Percentiles rank a stretch among this genome's conserved stretches.
Evolutionary conservation across 2,329 filamentous ascomycete genomes (phyloP).

Genomic region (Stagonosporopsis chrysanthemi): DNA sequence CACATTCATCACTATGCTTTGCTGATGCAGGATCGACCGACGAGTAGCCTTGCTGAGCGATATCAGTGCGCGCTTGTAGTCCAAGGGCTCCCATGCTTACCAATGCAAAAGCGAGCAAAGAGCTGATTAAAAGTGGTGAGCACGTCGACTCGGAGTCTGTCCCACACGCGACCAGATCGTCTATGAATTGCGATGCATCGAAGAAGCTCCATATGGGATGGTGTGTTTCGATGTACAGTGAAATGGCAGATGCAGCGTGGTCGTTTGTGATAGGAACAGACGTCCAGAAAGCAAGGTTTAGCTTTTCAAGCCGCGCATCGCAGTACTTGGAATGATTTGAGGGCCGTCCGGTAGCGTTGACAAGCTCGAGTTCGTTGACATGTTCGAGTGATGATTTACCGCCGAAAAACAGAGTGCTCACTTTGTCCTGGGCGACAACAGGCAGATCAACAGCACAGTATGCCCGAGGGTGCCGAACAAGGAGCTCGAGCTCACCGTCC

Average conservation of each 20-base stretch:
- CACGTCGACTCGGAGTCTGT: constrained; percentile 11
- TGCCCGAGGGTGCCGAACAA: constrained; percentile 20
- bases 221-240: constrained; percentile 22
- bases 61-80: not conserved
- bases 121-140: constrained; percentile 18
- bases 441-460: constrained; percentile 18
- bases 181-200: constrained; percentile 20
- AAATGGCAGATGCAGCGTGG: constrained; percentile 20
- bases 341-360: not conserved
- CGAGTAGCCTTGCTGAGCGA: constrained; percentile 14
- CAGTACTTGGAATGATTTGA: constrained; percentile 13
- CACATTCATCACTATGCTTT: constrained; percentile 14
- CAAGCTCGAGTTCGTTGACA: constrained; percentile 1
- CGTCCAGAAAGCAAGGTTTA: constrained; percentile 23
- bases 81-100: constrained; percentile 3
- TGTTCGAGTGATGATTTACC: constrained; percentile 7
- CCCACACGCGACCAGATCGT: constrained; percentile 16
- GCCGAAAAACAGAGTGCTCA: constrained; percentile 12
- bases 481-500: constrained; percentile 22
- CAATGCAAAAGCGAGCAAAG: constrained; percentile 18
- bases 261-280: constrained; percentile 13
- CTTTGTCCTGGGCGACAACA: constrained; percentile 2
- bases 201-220: constrained; percentile 23
- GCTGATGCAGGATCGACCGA: constrained; percentile 12
- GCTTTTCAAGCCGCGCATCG: constrained; percentile 17